Base-by-base conservation (phyloP, 192 early-diverging fungal species). In the Borealophlyctis nickersoniae region DNA sequence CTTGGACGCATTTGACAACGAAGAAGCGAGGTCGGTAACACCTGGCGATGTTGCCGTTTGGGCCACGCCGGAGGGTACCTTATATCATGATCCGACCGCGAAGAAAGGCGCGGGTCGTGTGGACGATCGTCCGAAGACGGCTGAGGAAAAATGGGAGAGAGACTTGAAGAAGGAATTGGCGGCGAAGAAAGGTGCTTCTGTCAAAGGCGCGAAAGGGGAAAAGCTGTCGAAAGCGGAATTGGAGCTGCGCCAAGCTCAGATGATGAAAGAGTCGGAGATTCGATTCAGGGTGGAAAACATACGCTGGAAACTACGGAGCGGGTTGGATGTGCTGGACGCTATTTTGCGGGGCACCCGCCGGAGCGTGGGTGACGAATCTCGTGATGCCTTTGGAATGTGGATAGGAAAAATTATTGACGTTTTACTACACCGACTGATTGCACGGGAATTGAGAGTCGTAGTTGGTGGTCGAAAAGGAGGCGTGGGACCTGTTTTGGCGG, bases 171-270 rank as follows among this genome's bases (percentile, higher is more conserved):
- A 89, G 52, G 83, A 89, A 55, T 63, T 92, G 30, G 54, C 68
- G 30, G 85, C 87, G 35, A 86, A 89, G 68, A 52, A 33, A 23
- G 65, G 36, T 35, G 45, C 52, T 34, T 7, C 39, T 45, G 39
- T 19, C 19, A 58, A 63, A 49, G 31, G 22, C 4, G 36, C 58
- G 23, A 57, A 60, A 11, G 39, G 35, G 9, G 65, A 49, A 11
- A 89, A 88, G 69, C 67, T 85, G 36, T 85, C 82, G 0, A 91
- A 88, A 50, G 91, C 89, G 13, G 92, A 96, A 63, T 80, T 89
- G 58, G 81, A 79, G 29, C 73, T 88, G 11, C 81, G 92, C 4
- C 78, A 90, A 58, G 69, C 75, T 13, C 92, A 92, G 73, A 65
- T 84, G 1, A 81, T 74, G 27, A 88, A 88, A 60, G 95, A 98